These are phyloP conservation scores for Brettanomyces anomalus DNA, from an alignment of 805 yeast species.

Conservation along the genomic window DNA sequence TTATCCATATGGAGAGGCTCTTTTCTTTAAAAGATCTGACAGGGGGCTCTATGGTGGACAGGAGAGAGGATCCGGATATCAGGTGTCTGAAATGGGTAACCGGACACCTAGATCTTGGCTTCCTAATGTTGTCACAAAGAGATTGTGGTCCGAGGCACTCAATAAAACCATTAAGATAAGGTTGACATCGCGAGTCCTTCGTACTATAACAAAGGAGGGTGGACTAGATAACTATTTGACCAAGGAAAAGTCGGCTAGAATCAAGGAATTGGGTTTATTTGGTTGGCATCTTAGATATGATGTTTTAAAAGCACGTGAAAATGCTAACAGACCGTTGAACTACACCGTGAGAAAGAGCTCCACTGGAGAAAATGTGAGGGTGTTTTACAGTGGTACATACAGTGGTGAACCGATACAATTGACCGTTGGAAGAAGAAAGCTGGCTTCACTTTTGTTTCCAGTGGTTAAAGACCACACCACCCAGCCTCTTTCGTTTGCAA, in stretches of 20 bases:
- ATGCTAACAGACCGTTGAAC: conserved; percentile 31
- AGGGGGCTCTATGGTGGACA: conserved; percentile 88
- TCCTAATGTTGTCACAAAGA: conserved; percentile 72
- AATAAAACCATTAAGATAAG: conserved; percentile 45
- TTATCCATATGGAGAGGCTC: conserved; percentile 73
- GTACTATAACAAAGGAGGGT: conserved; percentile 87
- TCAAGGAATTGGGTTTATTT: conserved; percentile 83
- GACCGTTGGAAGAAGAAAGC: conserved; percentile 55
- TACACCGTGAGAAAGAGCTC: conserved; percentile 20
- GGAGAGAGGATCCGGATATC: conserved; percentile 66
- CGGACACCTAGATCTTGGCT: conserved; percentile 65
- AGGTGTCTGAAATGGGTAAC: conserved; percentile 67
- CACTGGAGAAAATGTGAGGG: conserved; percentile 26
- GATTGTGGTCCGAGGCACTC: conserved; percentile 78
- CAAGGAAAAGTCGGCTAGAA: conserved; percentile 82
- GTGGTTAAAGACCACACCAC: conserved; percentile 35
- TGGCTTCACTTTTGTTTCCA: conserved; percentile 47
- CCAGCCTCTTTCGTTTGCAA: conserved; percentile 34
- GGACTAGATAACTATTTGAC: conserved; percentile 85
- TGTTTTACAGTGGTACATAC: conserved; percentile 40
- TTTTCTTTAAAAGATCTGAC: conserved; percentile 73
- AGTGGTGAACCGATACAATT: conserved; percentile 38
- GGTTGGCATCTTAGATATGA: conserved; percentile 89
- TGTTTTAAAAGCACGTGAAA: conserved; percentile 41
- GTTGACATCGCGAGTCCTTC: conserved; percentile 72